Evolutionary conservation across 2,329 filamentous ascomycete species (phyloP), one percentile per base, ranked within the genome.

Genomic region (Microcyclospora pomicola): DNA sequence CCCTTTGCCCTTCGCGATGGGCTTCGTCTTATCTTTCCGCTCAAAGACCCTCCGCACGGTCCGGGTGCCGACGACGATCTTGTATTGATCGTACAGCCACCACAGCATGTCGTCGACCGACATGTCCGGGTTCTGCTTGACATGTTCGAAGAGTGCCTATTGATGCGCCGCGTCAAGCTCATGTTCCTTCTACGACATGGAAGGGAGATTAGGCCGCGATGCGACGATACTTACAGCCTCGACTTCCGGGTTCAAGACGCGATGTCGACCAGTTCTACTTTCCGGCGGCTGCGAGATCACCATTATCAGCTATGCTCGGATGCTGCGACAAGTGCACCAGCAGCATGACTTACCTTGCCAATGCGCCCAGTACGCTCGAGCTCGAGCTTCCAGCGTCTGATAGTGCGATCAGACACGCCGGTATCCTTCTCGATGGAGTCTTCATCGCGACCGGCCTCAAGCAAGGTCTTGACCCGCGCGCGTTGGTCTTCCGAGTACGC

Each of bases 91-190:
- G 47, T 59, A 58, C 7, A 59, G 43, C 55, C 56, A 59, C 56
- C 56, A 59, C 9, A 59, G 48, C 55, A 59, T 59, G 39, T 59
- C 56, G 36, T 59, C 56, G 34, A 59, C 55, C 9, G 53, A 53
- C 47, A 57, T 47, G 27, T 56, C 53, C 35, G 54, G 55, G 34
- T 58, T 55, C 31, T 50, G 45, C 28, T 52, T 52, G 15, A 56
- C 52, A 49, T 58, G 50, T 34, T 57, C 52, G 46, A 57, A 55
- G 13, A 59, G 49, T 3, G 36, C 36, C 43, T 46, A 30, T 14
- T 5, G 14, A 29, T 32, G 33, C 27, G 29, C 32, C 7, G 19
- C 31, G 35, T n/a, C 34, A 12, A 13, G 2, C 15, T 15, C 9
- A n/a, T 15, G 16, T 5, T 9, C 7, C 16, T 13, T 12, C 15